Conservation (phyloP, 306 rosid species). For the Sicyos edulis region DNA sequence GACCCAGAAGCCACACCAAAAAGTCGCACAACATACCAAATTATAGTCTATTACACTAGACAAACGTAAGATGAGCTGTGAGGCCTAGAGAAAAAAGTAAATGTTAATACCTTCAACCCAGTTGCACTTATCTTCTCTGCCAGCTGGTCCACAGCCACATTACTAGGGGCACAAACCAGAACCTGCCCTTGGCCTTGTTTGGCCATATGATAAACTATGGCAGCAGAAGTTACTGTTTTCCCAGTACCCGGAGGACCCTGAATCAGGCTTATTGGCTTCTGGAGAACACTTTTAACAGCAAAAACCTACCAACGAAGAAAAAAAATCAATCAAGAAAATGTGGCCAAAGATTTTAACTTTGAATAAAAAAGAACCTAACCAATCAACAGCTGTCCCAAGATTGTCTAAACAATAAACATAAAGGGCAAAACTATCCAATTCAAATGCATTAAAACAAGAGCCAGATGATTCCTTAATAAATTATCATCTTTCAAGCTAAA, state of each 20-base stretch:
- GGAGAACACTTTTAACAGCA: conserved; percentile 98
- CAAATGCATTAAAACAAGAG: background rate
- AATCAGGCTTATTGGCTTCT: conserved; percentile 98
- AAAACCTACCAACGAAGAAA: conserved; percentile 48
- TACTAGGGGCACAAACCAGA: conserved; percentile 98
- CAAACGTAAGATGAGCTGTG: background rate
- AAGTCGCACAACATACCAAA: background rate
- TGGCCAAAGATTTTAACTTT: background rate
- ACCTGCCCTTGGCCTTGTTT: conserved; percentile 99
- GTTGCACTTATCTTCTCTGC: conserved; percentile 99
- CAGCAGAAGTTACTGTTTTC: conserved; percentile 97
- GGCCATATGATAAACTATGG: conserved; percentile 99
- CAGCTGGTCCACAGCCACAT: conserved; percentile 92
- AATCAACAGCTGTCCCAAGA: no score
- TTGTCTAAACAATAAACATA: background rate
- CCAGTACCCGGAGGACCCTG: conserved; percentile 99
- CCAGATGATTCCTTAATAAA: background rate
- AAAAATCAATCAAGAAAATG: background rate
- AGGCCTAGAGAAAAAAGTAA: background rate
- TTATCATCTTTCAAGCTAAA: background rate
- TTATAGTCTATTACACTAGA: conserved; percentile 5
- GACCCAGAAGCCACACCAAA: background rate
- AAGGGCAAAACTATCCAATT: background rate
- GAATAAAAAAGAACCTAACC: background rate
- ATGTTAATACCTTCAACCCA: conserved; percentile 71